phyloP scores from a whole-genome alignment of 495 filamentous ascomycete genomes.

The Aspergillus sparsus region DNA sequence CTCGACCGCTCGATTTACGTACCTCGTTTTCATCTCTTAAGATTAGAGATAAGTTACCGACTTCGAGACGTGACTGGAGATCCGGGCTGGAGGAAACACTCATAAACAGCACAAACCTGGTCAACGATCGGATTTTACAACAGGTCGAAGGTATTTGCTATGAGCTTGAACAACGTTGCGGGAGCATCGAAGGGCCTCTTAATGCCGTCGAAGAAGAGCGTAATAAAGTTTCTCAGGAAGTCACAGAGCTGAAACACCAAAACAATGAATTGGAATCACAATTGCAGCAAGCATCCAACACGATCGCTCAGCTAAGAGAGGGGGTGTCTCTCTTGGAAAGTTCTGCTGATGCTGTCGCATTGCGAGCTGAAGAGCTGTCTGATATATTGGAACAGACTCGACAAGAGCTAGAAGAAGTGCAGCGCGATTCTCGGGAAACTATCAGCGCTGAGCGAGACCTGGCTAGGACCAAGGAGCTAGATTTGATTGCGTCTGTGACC shows the following conservation, averaged over 20 bases:
- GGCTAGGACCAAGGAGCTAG: constrained; percentile 42
- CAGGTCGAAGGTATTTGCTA: constrained; percentile 53
- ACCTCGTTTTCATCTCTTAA: constrained; percentile 15
- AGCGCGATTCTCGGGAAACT: constrained; percentile 24
- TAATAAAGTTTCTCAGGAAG: constrained; percentile 34
- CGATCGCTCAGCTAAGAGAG: constrained; percentile 28
- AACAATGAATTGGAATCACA: constrained; percentile 33
- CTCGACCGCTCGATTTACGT: constrained; percentile 19
- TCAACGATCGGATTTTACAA: constrained; percentile 45
- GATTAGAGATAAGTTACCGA: constrained; percentile 12
- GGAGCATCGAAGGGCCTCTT: constrained; percentile 50
- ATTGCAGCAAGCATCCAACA: constrained; percentile 26
- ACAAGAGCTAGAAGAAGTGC: constrained; percentile 34
- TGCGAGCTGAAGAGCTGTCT: constrained; percentile 33
- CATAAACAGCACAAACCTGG: constrained; percentile 34
- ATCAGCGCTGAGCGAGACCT: constrained; percentile 32
- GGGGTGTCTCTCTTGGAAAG: constrained; percentile 35
- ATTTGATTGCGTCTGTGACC: constrained; percentile 45
- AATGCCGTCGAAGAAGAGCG: constrained; percentile 46
- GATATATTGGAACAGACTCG: constrained; percentile 27
- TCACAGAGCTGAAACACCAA: constrained; percentile 28
- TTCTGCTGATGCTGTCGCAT: constrained; percentile 30
- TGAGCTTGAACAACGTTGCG: constrained; percentile 57
- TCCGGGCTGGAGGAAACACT: constrained; percentile 38
- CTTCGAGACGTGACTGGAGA: constrained; percentile 47